Conservation (phyloP, 2,329 filamentous ascomycete species). For the Mycogone perniciosa region DNA sequence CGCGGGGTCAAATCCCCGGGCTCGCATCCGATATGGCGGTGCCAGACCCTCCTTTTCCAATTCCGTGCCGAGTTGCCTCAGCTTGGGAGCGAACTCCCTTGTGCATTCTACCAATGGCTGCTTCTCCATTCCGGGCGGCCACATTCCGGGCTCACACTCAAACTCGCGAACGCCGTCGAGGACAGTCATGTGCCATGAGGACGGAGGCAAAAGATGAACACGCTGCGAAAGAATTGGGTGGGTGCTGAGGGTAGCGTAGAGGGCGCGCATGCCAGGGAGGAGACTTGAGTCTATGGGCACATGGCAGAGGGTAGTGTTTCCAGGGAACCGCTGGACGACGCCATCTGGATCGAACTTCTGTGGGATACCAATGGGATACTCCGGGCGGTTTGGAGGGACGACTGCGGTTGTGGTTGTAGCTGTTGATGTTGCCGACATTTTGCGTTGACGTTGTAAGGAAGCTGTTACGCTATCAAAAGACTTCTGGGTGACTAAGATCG, state of each 20-base stretch:
- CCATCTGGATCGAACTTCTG: slow-evolving; percentile 15
- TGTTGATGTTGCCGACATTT: background rate
- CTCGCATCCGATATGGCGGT: slow-evolving; percentile 15
- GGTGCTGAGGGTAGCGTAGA: slow-evolving; percentile 14
- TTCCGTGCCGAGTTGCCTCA: slow-evolving; percentile 9
- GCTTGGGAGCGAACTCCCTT: slow-evolving; percentile 8
- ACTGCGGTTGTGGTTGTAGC: background rate
- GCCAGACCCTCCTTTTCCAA: slow-evolving; percentile 13
- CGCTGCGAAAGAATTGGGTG: slow-evolving; percentile 12
- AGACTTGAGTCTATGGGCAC: slow-evolving; percentile 11
- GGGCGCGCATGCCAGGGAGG: slow-evolving; percentile 8
- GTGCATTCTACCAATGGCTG: slow-evolving; percentile 13
- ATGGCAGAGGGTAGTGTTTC: slow-evolving; percentile 18
- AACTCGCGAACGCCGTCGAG: slow-evolving; percentile 17
- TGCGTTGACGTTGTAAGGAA: too few relatives aligned
- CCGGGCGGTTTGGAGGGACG: slow-evolving; percentile 1
- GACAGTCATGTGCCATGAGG: slow-evolving; percentile 21
- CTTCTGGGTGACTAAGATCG: too few relatives aligned
- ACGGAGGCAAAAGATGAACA: slow-evolving; percentile 14
- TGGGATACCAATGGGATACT: slow-evolving; percentile 15
- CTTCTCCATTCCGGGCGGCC: slow-evolving; percentile 15
- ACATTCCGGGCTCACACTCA: slow-evolving; percentile 17
- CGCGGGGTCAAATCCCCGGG: slow-evolving; percentile 3
- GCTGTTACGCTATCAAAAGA: too few relatives aligned
- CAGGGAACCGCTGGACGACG: slow-evolving; percentile 13